phyloP scores from a whole-genome alignment of 2,329 filamentous ascomycete species.

The Lasiodiplodia theobromae region DNA sequence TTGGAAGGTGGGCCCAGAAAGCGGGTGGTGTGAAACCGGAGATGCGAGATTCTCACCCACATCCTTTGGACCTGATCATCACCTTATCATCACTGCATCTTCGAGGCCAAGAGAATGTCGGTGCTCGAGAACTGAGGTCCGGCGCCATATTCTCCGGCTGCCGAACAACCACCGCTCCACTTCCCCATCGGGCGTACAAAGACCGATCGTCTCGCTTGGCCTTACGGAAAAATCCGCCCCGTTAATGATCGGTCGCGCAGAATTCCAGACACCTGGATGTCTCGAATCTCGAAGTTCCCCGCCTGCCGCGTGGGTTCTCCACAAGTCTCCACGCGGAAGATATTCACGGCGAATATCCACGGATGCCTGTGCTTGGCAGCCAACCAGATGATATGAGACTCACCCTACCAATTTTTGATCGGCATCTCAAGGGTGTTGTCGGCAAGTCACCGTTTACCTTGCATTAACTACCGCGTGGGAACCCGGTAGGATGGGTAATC shows the following conservation, averaged over 20 bases:
- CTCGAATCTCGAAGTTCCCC: not conserved
- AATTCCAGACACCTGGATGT: not conserved
- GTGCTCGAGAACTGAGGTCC: not conserved
- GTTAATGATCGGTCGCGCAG: not conserved
- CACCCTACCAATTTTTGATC: not conserved
- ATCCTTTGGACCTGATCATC: not conserved
- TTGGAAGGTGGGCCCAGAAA: not conserved
- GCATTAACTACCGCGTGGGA: not conserved
- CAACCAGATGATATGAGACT: not conserved
- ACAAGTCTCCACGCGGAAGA: not conserved
- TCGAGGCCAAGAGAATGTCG: not conserved
- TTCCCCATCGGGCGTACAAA: not conserved
- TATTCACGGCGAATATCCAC: constrained; percentile 15
- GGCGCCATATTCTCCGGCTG: constrained; percentile 9
- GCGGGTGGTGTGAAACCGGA: not conserved
- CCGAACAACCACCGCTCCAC: not conserved
- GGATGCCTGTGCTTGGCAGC: not conserved
- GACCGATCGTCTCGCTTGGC: not conserved
- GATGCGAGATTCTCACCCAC: not conserved
- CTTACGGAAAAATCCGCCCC: not conserved
- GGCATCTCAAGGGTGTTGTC: too few relatives aligned
- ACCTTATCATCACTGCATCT: constrained; percentile 4
- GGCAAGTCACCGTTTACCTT: not conserved
- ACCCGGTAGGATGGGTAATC: not conserved
- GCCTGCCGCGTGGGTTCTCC: not conserved